These are phyloP conservation scores for Emiliania huxleyi DNA, from an alignment of 78 protist species.

Conservation along the genomic window DNA sequence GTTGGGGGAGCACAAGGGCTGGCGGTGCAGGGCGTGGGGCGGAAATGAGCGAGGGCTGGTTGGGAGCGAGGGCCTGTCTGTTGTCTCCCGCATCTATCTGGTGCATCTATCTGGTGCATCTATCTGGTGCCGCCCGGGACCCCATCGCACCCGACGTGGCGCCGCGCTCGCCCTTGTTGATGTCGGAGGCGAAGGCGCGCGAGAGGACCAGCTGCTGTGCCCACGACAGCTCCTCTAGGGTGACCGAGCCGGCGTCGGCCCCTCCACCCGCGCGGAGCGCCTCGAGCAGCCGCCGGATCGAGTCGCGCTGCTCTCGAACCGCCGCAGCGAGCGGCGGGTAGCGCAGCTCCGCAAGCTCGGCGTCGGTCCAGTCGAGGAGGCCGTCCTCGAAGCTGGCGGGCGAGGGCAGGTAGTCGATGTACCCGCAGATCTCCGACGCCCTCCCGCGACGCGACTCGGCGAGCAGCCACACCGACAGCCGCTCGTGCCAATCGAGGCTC, in stretches of 20 bases:
- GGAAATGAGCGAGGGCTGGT: too few relatives aligned
- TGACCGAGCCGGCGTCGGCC: not conserved
- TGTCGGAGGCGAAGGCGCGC: conserved; percentile 4
- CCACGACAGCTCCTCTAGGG: not conserved
- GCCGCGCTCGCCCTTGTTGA: not conserved
- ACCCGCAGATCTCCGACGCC: not conserved
- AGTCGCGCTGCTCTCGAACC: not conserved
- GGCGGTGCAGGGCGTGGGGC: too few relatives aligned
- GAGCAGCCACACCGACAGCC: not conserved
- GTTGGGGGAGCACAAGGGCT: too few relatives aligned
- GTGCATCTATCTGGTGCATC: too few relatives aligned
- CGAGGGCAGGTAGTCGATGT: not conserved
- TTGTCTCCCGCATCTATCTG: too few relatives aligned
- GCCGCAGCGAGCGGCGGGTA: conserved; percentile 12
- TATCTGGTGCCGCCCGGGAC: not conserved
- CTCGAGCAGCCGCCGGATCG: not conserved
- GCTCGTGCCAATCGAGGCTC: not conserved
- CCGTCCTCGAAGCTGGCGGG: not conserved
- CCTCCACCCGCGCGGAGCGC: not conserved
- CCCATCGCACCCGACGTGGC: not conserved
- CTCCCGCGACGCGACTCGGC: not conserved
- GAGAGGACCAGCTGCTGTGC: conserved; percentile 12
- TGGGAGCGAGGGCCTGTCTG: too few relatives aligned
- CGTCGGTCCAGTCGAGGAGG: not conserved
- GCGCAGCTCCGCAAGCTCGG: not conserved